phyloP scores from a whole-genome alignment of 192 early-diverging fungal genomes.

The Gaertneriomyces sp. region DNA sequence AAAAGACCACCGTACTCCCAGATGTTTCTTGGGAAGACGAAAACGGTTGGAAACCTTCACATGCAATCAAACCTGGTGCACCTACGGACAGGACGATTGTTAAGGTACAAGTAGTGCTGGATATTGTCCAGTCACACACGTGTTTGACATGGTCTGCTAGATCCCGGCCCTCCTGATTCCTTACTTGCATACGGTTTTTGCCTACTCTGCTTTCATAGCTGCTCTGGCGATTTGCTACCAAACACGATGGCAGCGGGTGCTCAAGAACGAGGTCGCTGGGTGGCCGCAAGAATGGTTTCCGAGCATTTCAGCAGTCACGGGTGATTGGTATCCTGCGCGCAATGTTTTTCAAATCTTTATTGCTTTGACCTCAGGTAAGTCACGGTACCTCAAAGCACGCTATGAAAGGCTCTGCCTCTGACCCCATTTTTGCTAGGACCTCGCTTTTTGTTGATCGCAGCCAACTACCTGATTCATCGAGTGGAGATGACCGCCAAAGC shows the following conservation, averaged over 20 bases:
- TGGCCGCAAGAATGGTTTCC: conserved; percentile 20
- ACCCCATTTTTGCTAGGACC: conserved; percentile 2
- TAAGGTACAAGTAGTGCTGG: too few species aligned
- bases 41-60: too few species aligned
- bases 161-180: conserved; percentile 13
- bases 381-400: not conserved
- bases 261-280: conserved; percentile 23
- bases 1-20: too few species aligned
- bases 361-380: conserved; percentile 22
- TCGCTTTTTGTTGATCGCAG: conserved; percentile 13
- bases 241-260: conserved; percentile 12
- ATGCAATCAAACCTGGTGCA: too few species aligned
- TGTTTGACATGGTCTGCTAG: not conserved
- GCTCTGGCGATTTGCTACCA: conserved; percentile 13
- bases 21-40: too few species aligned
- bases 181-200: conserved; percentile 9
- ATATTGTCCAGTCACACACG: too few species aligned
- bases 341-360: conserved; percentile 22
- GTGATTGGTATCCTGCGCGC: conserved; percentile 19
- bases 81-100: too few species aligned
- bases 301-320: conserved; percentile 18
- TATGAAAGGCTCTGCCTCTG: not conserved
- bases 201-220: conserved; percentile 19
- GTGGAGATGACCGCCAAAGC: conserved; percentile 1
- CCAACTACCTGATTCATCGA: conserved; percentile 4